Percentiles rank a stretch among this genome's conserved stretches.
Conservation (phyloP, 495 filamentous ascomycete species). For the Penicillium waksmanii region DNA sequence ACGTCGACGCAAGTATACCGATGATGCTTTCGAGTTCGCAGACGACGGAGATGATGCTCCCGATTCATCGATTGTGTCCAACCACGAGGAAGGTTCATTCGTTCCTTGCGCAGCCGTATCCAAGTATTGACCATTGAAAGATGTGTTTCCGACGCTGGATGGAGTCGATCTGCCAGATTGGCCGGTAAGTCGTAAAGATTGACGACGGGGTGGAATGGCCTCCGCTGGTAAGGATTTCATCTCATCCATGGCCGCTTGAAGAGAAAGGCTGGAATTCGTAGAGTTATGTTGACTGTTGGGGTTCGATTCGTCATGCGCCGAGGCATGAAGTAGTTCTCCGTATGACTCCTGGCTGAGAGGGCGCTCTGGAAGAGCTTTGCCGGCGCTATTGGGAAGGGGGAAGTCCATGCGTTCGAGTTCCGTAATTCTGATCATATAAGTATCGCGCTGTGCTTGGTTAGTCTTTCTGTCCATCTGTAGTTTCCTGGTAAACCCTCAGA, state of each 20-base stretch:
- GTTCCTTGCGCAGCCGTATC: conserved; percentile 43
- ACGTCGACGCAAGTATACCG: conserved; percentile 66
- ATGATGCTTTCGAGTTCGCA: conserved; percentile 78
- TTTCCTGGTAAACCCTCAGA: conserved; percentile 22
- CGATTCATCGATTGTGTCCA: conserved; percentile 97
- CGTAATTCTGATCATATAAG: conserved; percentile 84
- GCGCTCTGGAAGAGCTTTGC: conserved; percentile 75
- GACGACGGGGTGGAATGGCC: conserved; percentile 42
- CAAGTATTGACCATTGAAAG: conserved; percentile 24
- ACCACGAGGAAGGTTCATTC: conserved; percentile 87
- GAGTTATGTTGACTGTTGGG: conserved; percentile 27
- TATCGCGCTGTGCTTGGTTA: conserved; percentile 65
- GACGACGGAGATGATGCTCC: conserved; percentile 79
- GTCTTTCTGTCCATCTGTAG: conserved; percentile 6
- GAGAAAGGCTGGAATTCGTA: conserved; percentile 22
- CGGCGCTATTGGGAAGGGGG: conserved; percentile 54
- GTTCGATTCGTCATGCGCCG: conserved; percentile 46
- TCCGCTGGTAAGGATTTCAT: conserved; percentile 25
- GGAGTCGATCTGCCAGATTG: conserved; percentile 31
- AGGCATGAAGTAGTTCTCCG: conserved; percentile 48
- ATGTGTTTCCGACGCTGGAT: conserved; percentile 19
- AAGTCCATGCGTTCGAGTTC: conserved; percentile 77
- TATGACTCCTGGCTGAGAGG: conserved; percentile 73
- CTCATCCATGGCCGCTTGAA: conserved; percentile 29
- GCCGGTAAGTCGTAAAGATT: conserved; percentile 42